These are phyloP conservation scores for Achlya hypogyna DNA, from an alignment of 352 stramenopile genomes.

Conservation along the genomic window DNA sequence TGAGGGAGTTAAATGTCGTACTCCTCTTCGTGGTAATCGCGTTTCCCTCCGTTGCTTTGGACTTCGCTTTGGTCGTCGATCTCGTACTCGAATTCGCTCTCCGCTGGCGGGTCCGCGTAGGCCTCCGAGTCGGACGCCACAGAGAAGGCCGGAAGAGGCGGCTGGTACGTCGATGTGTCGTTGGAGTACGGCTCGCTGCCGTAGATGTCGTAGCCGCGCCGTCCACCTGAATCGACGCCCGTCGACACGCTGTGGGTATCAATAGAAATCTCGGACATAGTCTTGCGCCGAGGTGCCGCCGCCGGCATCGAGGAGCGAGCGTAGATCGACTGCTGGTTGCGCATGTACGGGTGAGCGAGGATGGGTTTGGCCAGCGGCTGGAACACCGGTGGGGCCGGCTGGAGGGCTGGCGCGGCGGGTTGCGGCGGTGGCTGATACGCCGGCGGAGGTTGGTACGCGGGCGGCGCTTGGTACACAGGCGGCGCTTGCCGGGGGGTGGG, in stretches of 20 bases:
- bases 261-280: conserved; percentile 5
- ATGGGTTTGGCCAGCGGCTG: not conserved
- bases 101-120: too few relatives aligned
- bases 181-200: too few relatives aligned
- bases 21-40: not conserved
- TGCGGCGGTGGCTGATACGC: not conserved
- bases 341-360: not conserved
- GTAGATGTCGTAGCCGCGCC: too few relatives aligned
- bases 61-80: conserved; percentile 3
- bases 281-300: not conserved
- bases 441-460: not conserved
- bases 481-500: too few relatives aligned
- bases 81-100: not conserved
- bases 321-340: not conserved
- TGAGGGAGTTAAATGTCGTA: conserved; percentile 2
- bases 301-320: not conserved
- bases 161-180: not conserved
- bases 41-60: not conserved
- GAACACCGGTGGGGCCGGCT: not conserved
- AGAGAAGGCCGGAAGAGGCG: too few relatives aligned
- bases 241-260: conserved; percentile 7
- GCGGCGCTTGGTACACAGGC: not conserved
- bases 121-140: not conserved
- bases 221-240: not conserved
- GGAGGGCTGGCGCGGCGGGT: not conserved